Evolutionary conservation across 345 rosid species (phyloP).

Genomic region (Barbarea vulgaris): DNA sequence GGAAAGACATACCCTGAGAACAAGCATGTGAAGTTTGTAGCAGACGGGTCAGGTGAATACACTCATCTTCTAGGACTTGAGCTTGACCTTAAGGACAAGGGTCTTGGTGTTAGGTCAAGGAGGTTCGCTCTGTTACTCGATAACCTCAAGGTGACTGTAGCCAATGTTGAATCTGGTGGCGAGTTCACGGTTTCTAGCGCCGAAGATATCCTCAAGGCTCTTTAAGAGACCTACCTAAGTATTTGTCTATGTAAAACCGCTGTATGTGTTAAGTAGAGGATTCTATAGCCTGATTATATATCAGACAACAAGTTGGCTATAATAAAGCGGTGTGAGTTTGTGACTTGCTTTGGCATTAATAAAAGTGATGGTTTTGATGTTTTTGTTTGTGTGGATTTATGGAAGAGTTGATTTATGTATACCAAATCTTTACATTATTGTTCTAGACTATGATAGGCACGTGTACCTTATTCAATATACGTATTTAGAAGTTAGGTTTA

Average conservation of each 20-base stretch:
- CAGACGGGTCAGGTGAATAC: constrained; percentile 87
- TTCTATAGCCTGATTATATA: background rate
- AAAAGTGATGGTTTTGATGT: background rate
- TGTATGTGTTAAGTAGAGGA: constrained; percentile 1
- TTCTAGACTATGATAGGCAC: background rate
- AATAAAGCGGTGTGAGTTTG: constrained; percentile 25
- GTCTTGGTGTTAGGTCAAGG: constrained; percentile 86
- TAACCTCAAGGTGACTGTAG: constrained; percentile 88
- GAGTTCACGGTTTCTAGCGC: constrained; percentile 88
- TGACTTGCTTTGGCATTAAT: background rate
- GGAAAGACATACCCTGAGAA: constrained; percentile 90
- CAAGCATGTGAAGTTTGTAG: constrained; percentile 87
- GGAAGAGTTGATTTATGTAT: no score
- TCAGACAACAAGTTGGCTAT: background rate
- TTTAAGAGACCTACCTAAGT: constrained; percentile 39
- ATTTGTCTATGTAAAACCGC: constrained; percentile 3
- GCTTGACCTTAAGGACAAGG: constrained; percentile 85
- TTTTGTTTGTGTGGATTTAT: background rate
- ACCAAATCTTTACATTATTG: background rate
- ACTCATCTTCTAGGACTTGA: constrained; percentile 87
- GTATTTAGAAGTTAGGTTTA: background rate
- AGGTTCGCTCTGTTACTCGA: constrained; percentile 86
- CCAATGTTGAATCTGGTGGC: constrained; percentile 90
- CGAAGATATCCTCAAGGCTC: constrained; percentile 80
- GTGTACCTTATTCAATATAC: background rate